Percentiles rank a stretch among this genome's conserved stretches.
phyloP scores from a whole-genome alignment of 495 filamentous ascomycete genomes.

The Aspergillus bridgeri region DNA sequence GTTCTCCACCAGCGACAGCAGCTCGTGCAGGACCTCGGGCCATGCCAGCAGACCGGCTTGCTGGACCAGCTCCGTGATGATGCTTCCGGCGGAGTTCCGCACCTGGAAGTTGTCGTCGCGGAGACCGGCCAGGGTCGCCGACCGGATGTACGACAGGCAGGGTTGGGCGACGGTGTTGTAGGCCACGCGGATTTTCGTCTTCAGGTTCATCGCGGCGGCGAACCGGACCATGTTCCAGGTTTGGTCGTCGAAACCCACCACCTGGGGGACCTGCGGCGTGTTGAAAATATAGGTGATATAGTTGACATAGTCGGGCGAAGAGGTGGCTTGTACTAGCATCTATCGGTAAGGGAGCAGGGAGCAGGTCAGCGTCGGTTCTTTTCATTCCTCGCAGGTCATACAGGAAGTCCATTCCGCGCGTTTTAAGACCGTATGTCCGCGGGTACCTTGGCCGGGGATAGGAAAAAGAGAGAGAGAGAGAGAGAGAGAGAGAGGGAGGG shows the following conservation, averaged over 20 bases:
- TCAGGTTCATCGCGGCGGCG: conserved; percentile 88
- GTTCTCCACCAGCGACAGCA: conserved; percentile 73
- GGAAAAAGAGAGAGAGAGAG: neutral
- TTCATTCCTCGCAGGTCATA: neutral
- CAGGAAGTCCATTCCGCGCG: conserved; percentile 7
- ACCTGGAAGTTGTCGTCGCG: conserved; percentile 81
- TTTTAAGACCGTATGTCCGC: no score
- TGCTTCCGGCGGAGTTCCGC: conserved; percentile 83
- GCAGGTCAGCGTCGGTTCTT: neutral
- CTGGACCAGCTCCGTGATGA: conserved; percentile 90
- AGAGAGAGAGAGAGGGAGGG: neutral
- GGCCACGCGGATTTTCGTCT: conserved; percentile 77
- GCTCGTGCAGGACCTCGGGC: conserved; percentile 82
- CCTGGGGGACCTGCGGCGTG: conserved; percentile 57
- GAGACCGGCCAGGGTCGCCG: conserved; percentile 71
- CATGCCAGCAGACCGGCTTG: conserved; percentile 83
- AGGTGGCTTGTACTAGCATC: conserved; percentile 92
- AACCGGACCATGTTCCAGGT: conserved; percentile 74
- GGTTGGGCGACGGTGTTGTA: conserved; percentile 67
- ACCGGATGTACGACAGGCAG: conserved; percentile 71
- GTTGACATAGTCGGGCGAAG: conserved; percentile 91
- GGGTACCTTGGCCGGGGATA: no score
- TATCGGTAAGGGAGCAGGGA: conserved; percentile 31
- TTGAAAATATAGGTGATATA: conserved; percentile 91
- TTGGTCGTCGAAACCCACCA: conserved; percentile 50